Evolutionary conservation across 1,139 yeast genomes (phyloP).

Genomic region (Suhomyces anneliseae): DNA sequence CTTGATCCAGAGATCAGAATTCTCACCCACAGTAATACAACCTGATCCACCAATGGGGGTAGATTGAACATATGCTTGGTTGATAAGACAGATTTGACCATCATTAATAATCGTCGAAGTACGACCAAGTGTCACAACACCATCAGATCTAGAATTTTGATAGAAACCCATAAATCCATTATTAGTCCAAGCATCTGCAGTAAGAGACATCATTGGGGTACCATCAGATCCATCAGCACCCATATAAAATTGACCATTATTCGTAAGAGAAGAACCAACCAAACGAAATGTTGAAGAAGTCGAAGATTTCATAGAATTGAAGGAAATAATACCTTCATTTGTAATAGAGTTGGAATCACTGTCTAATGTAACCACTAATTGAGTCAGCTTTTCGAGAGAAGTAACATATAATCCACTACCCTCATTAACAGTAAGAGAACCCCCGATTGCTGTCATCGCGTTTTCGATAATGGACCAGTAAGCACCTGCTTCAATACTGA

Average conservation of each 20-base stretch:
- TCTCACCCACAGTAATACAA: conserved; percentile 14
- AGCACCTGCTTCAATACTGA: conserved; percentile 13
- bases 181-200: conserved; percentile 14
- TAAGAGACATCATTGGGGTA: conserved; percentile 11
- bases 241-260: conserved; percentile 14
- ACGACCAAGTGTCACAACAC: conserved; percentile 10
- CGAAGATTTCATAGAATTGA: conserved; percentile 12
- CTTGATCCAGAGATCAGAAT: conserved; percentile 10
- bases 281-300: conserved; percentile 11
- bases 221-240: conserved; percentile 11
- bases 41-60: conserved; percentile 16
- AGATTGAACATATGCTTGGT: conserved; percentile 14
- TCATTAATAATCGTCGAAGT: conserved; percentile 10
- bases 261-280: conserved; percentile 11
- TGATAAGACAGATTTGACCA: conserved; percentile 17
- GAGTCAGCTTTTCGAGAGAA: conserved; percentile 6
- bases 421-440: conserved; percentile 12
- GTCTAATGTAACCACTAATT: conserved; percentile 10
- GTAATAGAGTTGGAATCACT: conserved; percentile 8
- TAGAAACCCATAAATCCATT: conserved; percentile 15
- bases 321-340: conserved; percentile 14
- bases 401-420: conserved; percentile 15
- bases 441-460: conserved; percentile 11
- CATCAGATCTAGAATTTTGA: conserved; percentile 10
- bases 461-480: conserved; percentile 16